These are phyloP conservation scores for Sclerotinia trifoliorum DNA, from an alignment of 2,329 filamentous ascomycete species.

Conservation along the genomic window DNA sequence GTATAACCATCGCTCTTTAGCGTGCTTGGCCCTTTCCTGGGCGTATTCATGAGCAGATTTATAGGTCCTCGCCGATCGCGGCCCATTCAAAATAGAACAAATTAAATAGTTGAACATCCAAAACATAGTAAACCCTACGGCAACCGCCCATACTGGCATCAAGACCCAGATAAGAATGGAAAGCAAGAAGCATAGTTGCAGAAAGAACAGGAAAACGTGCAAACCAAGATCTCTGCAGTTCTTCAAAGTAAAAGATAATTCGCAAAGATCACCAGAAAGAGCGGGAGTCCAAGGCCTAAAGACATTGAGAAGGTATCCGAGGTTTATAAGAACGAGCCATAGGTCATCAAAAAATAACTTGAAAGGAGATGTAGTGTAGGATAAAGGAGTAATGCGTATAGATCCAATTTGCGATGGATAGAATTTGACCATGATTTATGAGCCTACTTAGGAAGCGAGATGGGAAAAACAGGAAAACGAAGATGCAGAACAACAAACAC, in stretches of 20 bases:
- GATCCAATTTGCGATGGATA: slow-evolving; percentile 54
- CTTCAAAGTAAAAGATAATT: slow-evolving; percentile 57
- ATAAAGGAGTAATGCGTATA: slow-evolving; percentile 42
- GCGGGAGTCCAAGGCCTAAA: slow-evolving; percentile 1
- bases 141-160: slow-evolving; percentile 51
- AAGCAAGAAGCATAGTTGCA: slow-evolving; percentile 61
- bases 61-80: slow-evolving; percentile 44
- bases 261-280: slow-evolving; percentile 45
- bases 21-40: slow-evolving; percentile 46
- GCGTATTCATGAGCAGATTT: slow-evolving; percentile 55
- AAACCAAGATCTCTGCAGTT: slow-evolving; percentile 59
- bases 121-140: slow-evolving; percentile 45
- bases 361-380: slow-evolving; percentile 27
- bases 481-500: not conserved
- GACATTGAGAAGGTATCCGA: slow-evolving; percentile 43
- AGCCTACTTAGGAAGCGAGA: slow-evolving; percentile 3
- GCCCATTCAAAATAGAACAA: slow-evolving; percentile 55
- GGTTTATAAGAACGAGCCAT: not conserved
- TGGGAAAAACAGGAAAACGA: not conserved
- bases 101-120: slow-evolving; percentile 51
- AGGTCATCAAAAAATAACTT: slow-evolving; percentile 21
- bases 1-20: slow-evolving; percentile 75
- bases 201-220: slow-evolving; percentile 56
- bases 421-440: slow-evolving; percentile 48
- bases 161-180: slow-evolving; percentile 53